Percentiles rank a stretch among this genome's conserved stretches.
These are phyloP conservation scores for Chlamydomonas reinhardtii DNA, from an alignment of 163 green algal species.

Conservation along the genomic window DNA sequence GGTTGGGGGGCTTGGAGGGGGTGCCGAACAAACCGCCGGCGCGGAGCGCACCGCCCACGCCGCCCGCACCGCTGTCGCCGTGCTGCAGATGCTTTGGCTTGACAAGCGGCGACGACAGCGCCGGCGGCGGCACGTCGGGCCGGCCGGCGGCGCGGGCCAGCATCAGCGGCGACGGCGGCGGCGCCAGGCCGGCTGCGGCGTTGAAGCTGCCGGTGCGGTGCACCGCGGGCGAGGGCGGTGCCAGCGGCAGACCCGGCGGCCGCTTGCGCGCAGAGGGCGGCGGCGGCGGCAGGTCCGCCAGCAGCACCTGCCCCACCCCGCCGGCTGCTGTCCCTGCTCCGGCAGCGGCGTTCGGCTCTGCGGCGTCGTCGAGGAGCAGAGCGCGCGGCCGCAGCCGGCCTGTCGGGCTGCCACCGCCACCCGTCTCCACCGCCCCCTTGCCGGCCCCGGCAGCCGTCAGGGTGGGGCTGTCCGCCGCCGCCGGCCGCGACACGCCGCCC, in stretches of 20 bases:
- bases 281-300: not conserved
- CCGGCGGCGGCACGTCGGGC: too few relatives aligned
- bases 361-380: not conserved
- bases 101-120: not conserved
- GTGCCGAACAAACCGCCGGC: too few relatives aligned
- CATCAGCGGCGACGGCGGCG: too few relatives aligned
- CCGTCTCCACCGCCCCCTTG: not conserved
- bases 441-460: not conserved
- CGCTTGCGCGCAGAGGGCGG: slow-evolving; percentile 3
- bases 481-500: too few relatives aligned
- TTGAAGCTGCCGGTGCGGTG: not conserved
- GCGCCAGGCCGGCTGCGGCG: too few relatives aligned
- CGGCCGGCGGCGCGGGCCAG: too few relatives aligned
- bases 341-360: not conserved
- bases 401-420: not conserved
- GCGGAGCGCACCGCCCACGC: too few relatives aligned
- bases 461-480: not conserved
- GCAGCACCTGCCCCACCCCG: not conserved
- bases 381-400: slow-evolving; percentile 9
- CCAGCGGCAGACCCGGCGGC: slow-evolving; percentile 14
- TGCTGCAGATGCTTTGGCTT: not conserved
- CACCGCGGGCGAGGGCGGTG: slow-evolving; percentile 8
- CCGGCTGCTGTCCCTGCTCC: not conserved
- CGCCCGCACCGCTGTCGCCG: too few relatives aligned
- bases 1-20: too few relatives aligned